Conservation (phyloP, 2,329 filamentous ascomycete genomes). For the Beauveria rudraprayagi region DNA sequence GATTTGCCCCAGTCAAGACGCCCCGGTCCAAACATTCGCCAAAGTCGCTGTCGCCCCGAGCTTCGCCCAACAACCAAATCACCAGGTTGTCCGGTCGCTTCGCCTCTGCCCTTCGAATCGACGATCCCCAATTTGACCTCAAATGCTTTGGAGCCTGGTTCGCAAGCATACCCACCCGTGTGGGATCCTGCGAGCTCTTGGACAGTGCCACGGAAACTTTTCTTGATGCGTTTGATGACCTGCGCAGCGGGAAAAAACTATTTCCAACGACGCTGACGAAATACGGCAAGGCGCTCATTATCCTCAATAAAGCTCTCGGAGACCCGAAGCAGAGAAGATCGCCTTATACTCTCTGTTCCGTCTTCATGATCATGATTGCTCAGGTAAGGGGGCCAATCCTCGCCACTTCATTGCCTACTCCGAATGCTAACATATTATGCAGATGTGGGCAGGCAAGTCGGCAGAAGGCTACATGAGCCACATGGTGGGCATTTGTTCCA, state of each 20-base stretch:
- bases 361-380: conserved; percentile 29
- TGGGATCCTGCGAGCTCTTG: conserved; percentile 38
- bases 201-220: conserved; percentile 30
- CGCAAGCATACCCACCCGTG: conserved; percentile 33
- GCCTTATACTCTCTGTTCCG: conserved; percentile 27
- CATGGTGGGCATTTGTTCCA: conserved; percentile 24
- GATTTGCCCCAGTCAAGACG: neutral
- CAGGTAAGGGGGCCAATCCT: conserved; percentile 19
- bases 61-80: conserved; percentile 24
- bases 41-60: conserved; percentile 1
- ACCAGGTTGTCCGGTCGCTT: conserved; percentile 18
- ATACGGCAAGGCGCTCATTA: conserved; percentile 24
- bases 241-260: conserved; percentile 18
- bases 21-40: neutral
- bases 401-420: neutral
- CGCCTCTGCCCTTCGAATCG: conserved; percentile 27
- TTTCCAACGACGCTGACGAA: conserved; percentile 19
- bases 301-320: conserved; percentile 20
- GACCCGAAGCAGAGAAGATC: conserved; percentile 21
- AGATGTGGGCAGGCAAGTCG: conserved; percentile 25
- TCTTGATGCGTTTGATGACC: conserved; percentile 18
- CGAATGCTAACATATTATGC: neutral
- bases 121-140: conserved; percentile 39
- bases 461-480: conserved; percentile 21
- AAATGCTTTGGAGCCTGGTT: conserved; percentile 39